These are phyloP conservation scores for Sporothrix inflata DNA, from an alignment of 2,329 filamentous ascomycete genomes.

Conservation along the genomic window DNA sequence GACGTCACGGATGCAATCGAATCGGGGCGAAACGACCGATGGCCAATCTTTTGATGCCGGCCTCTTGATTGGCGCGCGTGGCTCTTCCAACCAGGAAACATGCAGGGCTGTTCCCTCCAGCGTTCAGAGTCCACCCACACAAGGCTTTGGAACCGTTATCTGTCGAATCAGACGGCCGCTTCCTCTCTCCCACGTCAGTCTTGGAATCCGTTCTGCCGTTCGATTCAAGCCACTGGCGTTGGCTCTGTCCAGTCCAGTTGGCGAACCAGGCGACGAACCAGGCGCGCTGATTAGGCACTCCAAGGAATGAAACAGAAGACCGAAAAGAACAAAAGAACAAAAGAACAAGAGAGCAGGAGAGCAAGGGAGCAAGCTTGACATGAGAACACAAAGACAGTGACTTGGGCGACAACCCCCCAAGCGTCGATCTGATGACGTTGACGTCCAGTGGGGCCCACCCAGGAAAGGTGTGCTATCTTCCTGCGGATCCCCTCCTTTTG, in stretches of 20 bases:
- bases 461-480: neutral
- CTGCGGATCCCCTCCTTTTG: conserved; percentile 10
- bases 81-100: neutral
- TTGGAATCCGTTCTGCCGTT: neutral
- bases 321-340: neutral
- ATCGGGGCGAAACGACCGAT: neutral
- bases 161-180: neutral
- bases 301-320: neutral
- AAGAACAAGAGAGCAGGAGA: neutral
- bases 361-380: neutral
- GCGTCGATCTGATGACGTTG: conserved; percentile 18
- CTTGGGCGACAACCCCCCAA: neutral
- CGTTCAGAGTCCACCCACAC: neutral
- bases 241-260: neutral
- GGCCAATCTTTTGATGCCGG: neutral
- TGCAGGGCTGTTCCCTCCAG: neutral
- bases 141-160: neutral
- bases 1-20: neutral
- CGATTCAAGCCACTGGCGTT: neutral
- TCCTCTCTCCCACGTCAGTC: neutral
- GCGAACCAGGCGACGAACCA: neutral
- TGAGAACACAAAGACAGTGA: neutral
- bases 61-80: neutral
- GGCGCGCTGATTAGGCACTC: conserved; percentile 1
- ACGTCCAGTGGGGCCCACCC: neutral